Base-by-base conservation (phyloP, 2,329 filamentous ascomycete species). In the Sporothrix humicola region DNA sequence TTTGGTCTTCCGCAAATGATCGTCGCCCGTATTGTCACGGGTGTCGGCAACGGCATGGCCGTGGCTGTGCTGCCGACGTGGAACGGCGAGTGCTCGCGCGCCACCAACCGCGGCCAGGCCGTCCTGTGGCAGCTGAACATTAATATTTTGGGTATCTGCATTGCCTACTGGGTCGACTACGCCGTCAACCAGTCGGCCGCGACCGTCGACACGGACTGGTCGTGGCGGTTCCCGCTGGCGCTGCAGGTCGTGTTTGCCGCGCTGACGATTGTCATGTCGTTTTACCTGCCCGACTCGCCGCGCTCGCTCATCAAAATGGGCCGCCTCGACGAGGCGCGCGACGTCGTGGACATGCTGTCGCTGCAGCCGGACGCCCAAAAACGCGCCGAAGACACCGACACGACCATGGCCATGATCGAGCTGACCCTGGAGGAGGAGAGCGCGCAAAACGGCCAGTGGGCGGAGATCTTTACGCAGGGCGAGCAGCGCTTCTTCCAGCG, bases 281-380 rank as follows among this genome's bases (percentile, higher is more conserved):
- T 78, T 5, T 80, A 84, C 46, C 79, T 83, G 3, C 84, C 84
- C 0, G 85, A 86, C 75, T 84, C 82, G 0, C 84, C 85, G 0
- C 84, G 84, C 74, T 85, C 82, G 81, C 80, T 84, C 4, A 79
- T 85, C 6, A 82, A 26, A 80, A 79, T 46, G 77, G 79, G 23
- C 71, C 77, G 15, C 79, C 80, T 4, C 76, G 82, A 31, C 54
- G 72, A 65, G n/a, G 66, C 66, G 23, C 72, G 66, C 31, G n/a
- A 65, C 23, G 46, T 71, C 2, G 4, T 48, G 12, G 37, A 66
- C 42, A 66, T 66, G 63, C 63, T 66, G 10, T 66, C 63, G 37
- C 63, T 66, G 42, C 15, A 66, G n/a, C 63, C 63, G 7, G 42
- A 46, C 17, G 1, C 42, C 9, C 31, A 66, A 5, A 31, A 50